phyloP scores from a whole-genome alignment of 495 filamentous ascomycete species.

The Astrothelium subdiscretum region DNA sequence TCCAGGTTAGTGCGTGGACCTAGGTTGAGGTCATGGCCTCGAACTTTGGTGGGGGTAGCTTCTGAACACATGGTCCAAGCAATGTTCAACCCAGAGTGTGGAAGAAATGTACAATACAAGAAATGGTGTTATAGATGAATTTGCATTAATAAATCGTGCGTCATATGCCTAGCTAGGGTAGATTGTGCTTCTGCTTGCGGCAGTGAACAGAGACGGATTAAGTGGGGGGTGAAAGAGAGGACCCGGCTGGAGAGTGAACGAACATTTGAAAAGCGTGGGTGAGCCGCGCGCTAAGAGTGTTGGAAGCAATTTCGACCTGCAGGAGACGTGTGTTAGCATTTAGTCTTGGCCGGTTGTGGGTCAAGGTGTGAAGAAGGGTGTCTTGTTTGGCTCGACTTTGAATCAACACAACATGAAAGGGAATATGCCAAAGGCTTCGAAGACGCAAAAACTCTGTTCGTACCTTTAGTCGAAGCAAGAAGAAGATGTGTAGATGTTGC shows the following conservation, averaged over 20 bases:
- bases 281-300: not conserved
- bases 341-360: not conserved
- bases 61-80: not conserved
- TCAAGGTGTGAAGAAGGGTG: not conserved
- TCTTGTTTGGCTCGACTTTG: not conserved
- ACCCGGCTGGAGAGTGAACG: not conserved
- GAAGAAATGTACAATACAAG: too few relatives aligned
- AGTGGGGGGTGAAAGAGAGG: not conserved
- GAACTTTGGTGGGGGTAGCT: not conserved
- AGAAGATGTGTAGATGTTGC: not conserved
- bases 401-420: not conserved
- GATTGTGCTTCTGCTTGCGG: too few relatives aligned
- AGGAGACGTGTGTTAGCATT: not conserved
- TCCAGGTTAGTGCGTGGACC: not conserved
- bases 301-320: not conserved
- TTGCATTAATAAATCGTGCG: too few relatives aligned
- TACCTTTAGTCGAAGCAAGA: not conserved
- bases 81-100: not conserved
- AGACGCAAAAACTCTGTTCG: not conserved
- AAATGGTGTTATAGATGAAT: too few relatives aligned
- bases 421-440: not conserved
- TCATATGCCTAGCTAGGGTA: too few relatives aligned
- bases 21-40: not conserved
- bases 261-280: not conserved
- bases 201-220: too few relatives aligned